Percentiles rank a stretch among this genome's conserved stretches.
Evolutionary conservation across 2,329 filamentous ascomycete species (phyloP).

Genomic region (Didymella segeticola): DNA sequence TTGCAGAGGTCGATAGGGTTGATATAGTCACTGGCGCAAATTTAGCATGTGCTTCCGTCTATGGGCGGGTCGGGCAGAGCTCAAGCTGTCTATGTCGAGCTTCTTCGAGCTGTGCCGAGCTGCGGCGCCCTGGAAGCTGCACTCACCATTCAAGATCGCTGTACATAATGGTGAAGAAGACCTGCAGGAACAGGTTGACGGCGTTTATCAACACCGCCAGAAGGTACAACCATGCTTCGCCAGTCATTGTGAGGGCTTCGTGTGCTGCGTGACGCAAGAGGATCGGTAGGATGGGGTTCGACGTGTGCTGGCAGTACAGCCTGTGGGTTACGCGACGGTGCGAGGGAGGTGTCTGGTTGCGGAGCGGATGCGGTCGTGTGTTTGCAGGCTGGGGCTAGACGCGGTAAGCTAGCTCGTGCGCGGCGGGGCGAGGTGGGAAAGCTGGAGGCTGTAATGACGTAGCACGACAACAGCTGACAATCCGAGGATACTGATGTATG

Average conservation of each 20-base stretch:
- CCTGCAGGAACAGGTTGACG: constrained; percentile 99
- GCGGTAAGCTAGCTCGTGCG: constrained; percentile 43
- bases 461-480: constrained; percentile 19
- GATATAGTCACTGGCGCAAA: constrained; percentile 85
- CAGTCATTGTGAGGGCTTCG: constrained; percentile 73
- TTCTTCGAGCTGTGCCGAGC: neutral
- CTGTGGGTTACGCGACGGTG: constrained; percentile 20
- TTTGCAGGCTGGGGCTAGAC: constrained; percentile 42
- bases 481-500: constrained; percentile 2
- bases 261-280: constrained; percentile 35
- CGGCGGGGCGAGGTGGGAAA: constrained; percentile 34
- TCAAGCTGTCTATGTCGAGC: too few species aligned
- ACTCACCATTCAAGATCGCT: constrained; percentile 98
- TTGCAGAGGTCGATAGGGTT: constrained; percentile 99
- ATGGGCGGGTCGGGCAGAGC: neutral
- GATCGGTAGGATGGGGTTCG: constrained; percentile 15
- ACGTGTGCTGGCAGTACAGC: constrained; percentile 18
- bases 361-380: constrained; percentile 40
- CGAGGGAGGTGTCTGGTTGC: constrained; percentile 26
- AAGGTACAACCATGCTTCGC: constrained; percentile 98
- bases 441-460: constrained; percentile 32
- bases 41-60: constrained; percentile 36
- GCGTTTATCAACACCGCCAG: constrained; percentile 98
- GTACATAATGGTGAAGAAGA: constrained; percentile 99
- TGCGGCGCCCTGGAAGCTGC: neutral